Conservation (phyloP, 1,284 basidiomycete species). For the Pulveroboletus sp. region DNA sequence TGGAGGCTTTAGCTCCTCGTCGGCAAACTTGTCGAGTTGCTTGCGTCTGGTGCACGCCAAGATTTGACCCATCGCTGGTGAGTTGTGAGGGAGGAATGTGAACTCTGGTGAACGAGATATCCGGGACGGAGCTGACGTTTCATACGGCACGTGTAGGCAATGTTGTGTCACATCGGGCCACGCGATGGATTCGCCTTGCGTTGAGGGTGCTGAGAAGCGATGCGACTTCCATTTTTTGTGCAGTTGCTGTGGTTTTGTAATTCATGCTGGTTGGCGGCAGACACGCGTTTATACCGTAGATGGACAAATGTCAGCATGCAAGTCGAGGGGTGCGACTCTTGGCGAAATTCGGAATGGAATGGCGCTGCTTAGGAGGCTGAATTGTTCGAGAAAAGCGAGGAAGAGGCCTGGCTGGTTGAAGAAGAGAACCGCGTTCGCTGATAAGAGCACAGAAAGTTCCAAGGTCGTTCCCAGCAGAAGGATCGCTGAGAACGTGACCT, state of each 20-base stretch:
- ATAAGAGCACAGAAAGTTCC: slow-evolving; percentile 29
- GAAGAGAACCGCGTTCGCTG: slow-evolving; percentile 2
- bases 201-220: slow-evolving; percentile 30
- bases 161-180: slow-evolving; percentile 34
- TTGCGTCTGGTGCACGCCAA: slow-evolving; percentile 32
- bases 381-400: too few species aligned
- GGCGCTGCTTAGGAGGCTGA: slow-evolving; percentile 12
- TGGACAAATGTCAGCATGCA: slow-evolving; percentile 5
- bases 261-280: slow-evolving; percentile 20
- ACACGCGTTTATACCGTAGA: slow-evolving; percentile 30
- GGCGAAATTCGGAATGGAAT: slow-evolving; percentile 19
- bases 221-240: slow-evolving; percentile 23
- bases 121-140: slow-evolving; percentile 30
- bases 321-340: slow-evolving; percentile 4
- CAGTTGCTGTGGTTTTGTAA: slow-evolving; percentile 24
- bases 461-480: slow-evolving; percentile 13
- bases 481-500: slow-evolving; percentile 10
- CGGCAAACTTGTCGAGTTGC: slow-evolving; percentile 31
- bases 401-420: too few species aligned
- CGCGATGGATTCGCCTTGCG: slow-evolving; percentile 31
- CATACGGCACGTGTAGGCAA: slow-evolving; percentile 31
- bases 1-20: slow-evolving; percentile 32
- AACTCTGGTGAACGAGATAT: slow-evolving; percentile 30
- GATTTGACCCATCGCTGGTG: slow-evolving; percentile 32
- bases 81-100: slow-evolving; percentile 18